Conservation (phyloP, 1,284 basidiomycete species). For the Boletus mariae region DNA sequence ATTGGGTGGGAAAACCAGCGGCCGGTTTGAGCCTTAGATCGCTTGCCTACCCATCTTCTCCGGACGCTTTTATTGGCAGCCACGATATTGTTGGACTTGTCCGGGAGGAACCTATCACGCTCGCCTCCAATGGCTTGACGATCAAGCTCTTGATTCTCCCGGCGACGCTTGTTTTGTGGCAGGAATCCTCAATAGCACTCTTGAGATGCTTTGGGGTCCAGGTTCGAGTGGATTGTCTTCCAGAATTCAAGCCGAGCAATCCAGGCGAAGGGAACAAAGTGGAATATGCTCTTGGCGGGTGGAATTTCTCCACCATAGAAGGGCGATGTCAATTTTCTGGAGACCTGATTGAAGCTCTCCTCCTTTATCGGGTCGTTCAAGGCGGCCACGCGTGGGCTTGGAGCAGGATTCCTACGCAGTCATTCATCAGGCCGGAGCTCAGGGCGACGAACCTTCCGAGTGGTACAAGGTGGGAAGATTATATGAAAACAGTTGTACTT, state of each 20-base stretch:
- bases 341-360: not conserved
- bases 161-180: not conserved
- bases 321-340: not conserved
- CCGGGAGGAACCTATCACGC: not conserved
- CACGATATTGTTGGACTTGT: not conserved
- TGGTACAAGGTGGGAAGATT: not conserved
- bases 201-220: not conserved
- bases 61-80: not conserved
- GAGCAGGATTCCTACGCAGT: slow-evolving; percentile 1
- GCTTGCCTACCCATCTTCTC: not conserved
- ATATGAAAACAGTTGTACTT: not conserved
- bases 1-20: not conserved
- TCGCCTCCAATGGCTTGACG: not conserved
- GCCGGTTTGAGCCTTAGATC: not conserved
- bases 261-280: not conserved
- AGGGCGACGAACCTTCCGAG: not conserved
- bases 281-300: not conserved
- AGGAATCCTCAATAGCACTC: not conserved
- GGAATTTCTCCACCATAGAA: not conserved
- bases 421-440: not conserved
- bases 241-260: not conserved
- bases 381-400: not conserved
- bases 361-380: not conserved
- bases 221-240: not conserved
- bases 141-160: not conserved